Evolutionary conservation across 805 yeast species (phyloP).

Genomic region (Metschnikowia proteae): DNA sequence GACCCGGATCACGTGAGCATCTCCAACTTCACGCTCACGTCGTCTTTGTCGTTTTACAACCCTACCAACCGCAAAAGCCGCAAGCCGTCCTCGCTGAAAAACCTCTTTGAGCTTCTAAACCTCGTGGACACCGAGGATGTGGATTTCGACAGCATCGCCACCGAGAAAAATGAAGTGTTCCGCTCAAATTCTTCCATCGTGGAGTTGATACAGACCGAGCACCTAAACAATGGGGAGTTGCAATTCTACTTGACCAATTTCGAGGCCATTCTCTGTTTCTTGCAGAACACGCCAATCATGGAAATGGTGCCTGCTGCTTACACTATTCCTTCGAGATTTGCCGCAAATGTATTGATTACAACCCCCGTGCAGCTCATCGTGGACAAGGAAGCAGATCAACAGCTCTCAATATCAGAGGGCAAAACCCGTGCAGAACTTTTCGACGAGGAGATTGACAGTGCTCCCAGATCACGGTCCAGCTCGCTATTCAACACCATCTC

Average conservation of each 20-base stretch:
- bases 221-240: constrained; percentile 37
- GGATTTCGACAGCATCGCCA: constrained; percentile 1
- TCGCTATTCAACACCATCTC: constrained; percentile 37
- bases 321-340: constrained; percentile 8
- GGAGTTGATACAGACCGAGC: constrained; percentile 23
- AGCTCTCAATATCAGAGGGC: background rate
- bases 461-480: constrained; percentile 34
- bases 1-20: constrained; percentile 28
- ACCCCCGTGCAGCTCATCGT: constrained; percentile 27
- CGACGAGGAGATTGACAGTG: constrained; percentile 12
- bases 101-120: constrained; percentile 8
- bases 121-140: constrained; percentile 4
- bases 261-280: constrained; percentile 38
- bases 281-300: constrained; percentile 32
- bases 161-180: constrained; percentile 17
- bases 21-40: constrained; percentile 11
- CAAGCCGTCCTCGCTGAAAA: constrained; percentile 7
- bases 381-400: constrained; percentile 5
- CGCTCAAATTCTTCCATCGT: constrained; percentile 29
- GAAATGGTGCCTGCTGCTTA: constrained; percentile 22
- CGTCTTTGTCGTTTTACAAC: constrained; percentile 13
- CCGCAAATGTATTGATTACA: constrained; percentile 16
- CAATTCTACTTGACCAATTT: constrained; percentile 40
- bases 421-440: constrained; percentile 5
- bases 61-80: constrained; percentile 14